These are phyloP conservation scores for Phytophthora kernoviae DNA, from an alignment of 352 stramenopile species.

Conservation along the genomic window DNA sequence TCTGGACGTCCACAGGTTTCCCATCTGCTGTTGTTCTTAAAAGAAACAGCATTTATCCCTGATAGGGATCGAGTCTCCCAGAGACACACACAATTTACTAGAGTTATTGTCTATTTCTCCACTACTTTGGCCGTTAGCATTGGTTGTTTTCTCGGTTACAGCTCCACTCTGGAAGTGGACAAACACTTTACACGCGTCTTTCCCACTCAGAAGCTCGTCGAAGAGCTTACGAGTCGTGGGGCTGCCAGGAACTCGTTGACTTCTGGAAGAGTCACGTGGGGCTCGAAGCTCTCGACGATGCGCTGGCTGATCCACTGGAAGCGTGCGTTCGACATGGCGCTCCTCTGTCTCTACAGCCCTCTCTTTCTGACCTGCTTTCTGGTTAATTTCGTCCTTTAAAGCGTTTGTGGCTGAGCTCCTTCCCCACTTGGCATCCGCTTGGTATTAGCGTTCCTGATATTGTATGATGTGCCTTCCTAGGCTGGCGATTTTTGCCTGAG, in stretches of 20 bases:
- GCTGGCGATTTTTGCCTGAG: too few relatives aligned
- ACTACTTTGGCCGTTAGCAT: conserved; percentile 1
- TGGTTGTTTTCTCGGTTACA: conserved; percentile 13
- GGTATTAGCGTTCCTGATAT: too few relatives aligned
- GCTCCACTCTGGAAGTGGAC: conserved; percentile 62
- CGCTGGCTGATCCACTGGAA: conserved; percentile 86
- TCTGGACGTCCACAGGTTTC: conserved; percentile 75
- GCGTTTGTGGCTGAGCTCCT: too few relatives aligned
- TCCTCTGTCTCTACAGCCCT: too few relatives aligned
- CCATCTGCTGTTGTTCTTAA: conserved; percentile 68
- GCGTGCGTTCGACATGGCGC: conserved; percentile 67
- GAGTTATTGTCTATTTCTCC: conserved; percentile 25
- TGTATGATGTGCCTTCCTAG: too few relatives aligned
- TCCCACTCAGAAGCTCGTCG: conserved; percentile 74
- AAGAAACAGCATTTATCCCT: conserved; percentile 88
- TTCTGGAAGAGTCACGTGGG: conserved; percentile 52
- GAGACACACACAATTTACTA: conserved; percentile 68
- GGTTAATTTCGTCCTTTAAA: not conserved
- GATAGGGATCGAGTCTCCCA: conserved; percentile 75
- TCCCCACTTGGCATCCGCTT: too few relatives aligned
- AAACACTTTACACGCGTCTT: conserved; percentile 78
- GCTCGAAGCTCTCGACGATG: conserved; percentile 82
- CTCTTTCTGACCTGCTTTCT: not conserved
- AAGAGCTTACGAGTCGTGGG: conserved; percentile 65
- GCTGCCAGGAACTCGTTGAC: conserved; percentile 69